Percentiles rank a stretch among this genome's conserved stretches.
Evolutionary conservation across 192 early-diverging fungal genomes (phyloP).

Genomic region (Fimicolochytrium jonesii): DNA sequence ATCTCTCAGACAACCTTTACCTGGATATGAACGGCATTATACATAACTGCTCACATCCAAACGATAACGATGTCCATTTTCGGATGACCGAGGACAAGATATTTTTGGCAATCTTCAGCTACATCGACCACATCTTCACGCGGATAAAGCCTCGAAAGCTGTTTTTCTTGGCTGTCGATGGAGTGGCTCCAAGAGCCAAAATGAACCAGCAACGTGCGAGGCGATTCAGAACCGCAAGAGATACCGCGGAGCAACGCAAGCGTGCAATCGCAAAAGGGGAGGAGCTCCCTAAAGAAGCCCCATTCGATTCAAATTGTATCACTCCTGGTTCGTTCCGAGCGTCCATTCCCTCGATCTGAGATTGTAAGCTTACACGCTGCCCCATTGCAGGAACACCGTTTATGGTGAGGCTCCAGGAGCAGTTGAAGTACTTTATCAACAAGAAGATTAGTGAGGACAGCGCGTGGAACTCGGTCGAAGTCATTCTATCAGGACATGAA

Average conservation of each 20-base stretch:
- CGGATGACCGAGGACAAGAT: constrained; percentile 91
- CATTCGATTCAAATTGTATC: constrained; percentile 60
- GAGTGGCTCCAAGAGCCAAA: constrained; percentile 58
- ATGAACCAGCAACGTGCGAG: constrained; percentile 62
- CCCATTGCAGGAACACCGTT: constrained; percentile 75
- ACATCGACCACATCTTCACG: constrained; percentile 89
- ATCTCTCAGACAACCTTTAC: constrained; percentile 89
- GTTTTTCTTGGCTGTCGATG: constrained; percentile 93
- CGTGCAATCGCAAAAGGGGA: constrained; percentile 69
- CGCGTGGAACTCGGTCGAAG: constrained; percentile 78
- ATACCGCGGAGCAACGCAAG: constrained; percentile 54
- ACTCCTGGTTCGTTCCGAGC: constrained; percentile 50
- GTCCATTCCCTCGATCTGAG: too few relatives aligned
- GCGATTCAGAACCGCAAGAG: constrained; percentile 53
- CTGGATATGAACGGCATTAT: constrained; percentile 99
- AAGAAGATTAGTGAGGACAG: constrained; percentile 83
- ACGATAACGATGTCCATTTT: constrained; percentile 82
- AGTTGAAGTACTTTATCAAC: constrained; percentile 84
- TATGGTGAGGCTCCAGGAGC: constrained; percentile 85
- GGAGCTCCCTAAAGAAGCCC: constrained; percentile 49
- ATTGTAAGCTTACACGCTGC: neutral
- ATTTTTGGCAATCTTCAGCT: constrained; percentile 90
- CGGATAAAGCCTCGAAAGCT: constrained; percentile 91
- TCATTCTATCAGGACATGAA: constrained; percentile 89
- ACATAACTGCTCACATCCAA: constrained; percentile 93